phyloP scores from a whole-genome alignment of 2,329 filamentous ascomycete genomes.

The Fusarium haematococcum region DNA sequence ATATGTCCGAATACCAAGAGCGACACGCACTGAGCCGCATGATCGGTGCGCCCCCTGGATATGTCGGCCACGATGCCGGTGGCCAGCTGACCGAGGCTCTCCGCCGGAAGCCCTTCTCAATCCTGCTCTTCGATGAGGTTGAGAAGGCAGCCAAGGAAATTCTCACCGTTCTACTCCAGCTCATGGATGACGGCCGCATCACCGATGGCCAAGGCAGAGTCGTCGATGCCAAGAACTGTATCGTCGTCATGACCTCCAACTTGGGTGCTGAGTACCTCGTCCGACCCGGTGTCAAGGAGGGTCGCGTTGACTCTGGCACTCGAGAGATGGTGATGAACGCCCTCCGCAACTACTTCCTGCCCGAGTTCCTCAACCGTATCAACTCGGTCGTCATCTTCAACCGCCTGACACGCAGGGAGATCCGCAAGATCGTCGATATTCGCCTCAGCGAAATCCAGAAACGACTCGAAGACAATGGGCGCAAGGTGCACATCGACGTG shows the following conservation, averaged over 20 bases:
- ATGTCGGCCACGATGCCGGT: constrained; percentile 95
- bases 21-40: constrained; percentile 94
- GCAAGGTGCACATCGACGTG: constrained; percentile 87
- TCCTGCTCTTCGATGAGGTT: constrained; percentile 96
- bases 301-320: constrained; percentile 86
- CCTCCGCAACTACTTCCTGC: constrained; percentile 95
- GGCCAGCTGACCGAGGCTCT: constrained; percentile 96
- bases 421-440: constrained; percentile 94
- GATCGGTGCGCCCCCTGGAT: constrained; percentile 97
- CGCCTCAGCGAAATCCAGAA: constrained; percentile 91
- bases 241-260: constrained; percentile 99
- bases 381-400: constrained; percentile 98
- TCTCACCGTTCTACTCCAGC: constrained; percentile 94
- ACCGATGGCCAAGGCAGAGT: constrained; percentile 97
- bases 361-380: constrained; percentile 98
- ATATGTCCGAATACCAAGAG: constrained; percentile 99
- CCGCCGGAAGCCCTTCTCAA: constrained; percentile 95
- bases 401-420: constrained; percentile 88
- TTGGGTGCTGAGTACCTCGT: constrained; percentile 94
- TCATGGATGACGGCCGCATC: constrained; percentile 99
- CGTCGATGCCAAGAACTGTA: constrained; percentile 96
- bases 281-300: constrained; percentile 80
- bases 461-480: constrained; percentile 84
- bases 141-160: constrained; percentile 99
- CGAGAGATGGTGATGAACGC: constrained; percentile 91